phyloP scores from a whole-genome alignment of 2,329 filamentous ascomycete species.

The Microdochium bolleyi region DNA sequence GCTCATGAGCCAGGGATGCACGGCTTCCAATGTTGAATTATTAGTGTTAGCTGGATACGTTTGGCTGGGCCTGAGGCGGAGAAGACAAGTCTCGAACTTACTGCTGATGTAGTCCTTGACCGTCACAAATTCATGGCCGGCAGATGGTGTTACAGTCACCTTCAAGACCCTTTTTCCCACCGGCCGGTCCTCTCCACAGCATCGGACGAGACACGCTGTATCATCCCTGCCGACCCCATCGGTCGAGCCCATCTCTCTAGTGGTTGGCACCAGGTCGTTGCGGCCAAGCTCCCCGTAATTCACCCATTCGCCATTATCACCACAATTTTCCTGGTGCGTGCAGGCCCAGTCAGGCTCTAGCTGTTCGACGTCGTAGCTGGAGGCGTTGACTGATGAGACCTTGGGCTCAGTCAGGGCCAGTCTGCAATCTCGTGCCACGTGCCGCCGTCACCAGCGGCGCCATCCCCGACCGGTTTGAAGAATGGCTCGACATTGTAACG shows the following conservation, averaged over 20 bases:
- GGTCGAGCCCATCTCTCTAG: not conserved
- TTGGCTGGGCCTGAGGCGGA: not conserved
- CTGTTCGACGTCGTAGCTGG: conserved; percentile 11
- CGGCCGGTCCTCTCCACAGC: conserved; percentile 15
- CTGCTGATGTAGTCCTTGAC: conserved; percentile 15
- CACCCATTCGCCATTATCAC: conserved; percentile 1
- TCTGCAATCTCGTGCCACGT: conserved; percentile 17
- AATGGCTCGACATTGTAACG: not conserved
- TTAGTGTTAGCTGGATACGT: not conserved
- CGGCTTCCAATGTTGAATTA: conserved; percentile 8
- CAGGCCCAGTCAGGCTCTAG: conserved; percentile 15
- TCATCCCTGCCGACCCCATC: conserved; percentile 5
- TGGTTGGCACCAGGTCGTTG: not conserved
- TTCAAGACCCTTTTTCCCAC: conserved; percentile 9
- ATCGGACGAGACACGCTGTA: conserved; percentile 13
- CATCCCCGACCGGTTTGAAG: not conserved
- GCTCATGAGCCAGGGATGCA: conserved; percentile 15
- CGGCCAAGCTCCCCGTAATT: not conserved
- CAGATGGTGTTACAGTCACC: conserved; percentile 13
- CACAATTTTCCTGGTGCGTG: conserved; percentile 11
- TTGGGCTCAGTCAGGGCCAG: conserved; percentile 17
- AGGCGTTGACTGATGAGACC: conserved; percentile 15
- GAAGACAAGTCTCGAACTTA: conserved; percentile 4
- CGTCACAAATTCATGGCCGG: conserved; percentile 14
- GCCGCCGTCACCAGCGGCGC: conserved; percentile 3